Percentiles rank a stretch among this genome's conserved stretches.
phyloP scores from a whole-genome alignment of 1,284 basidiomycete species.

The Melampsora americana region DNA sequence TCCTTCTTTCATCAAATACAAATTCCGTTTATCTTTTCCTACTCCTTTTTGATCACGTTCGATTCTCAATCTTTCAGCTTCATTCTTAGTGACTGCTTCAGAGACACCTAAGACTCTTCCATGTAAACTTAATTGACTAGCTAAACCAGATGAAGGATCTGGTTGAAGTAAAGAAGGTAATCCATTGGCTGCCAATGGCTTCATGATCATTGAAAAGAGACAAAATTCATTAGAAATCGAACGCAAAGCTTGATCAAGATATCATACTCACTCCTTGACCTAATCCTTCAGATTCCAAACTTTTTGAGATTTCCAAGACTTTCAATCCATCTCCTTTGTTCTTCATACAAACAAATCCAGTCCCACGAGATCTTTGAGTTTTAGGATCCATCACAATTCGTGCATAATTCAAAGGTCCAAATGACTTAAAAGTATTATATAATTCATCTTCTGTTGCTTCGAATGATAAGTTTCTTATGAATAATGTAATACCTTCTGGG shows the following conservation, averaged over 20 bases:
- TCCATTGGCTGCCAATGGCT: constrained; percentile 40
- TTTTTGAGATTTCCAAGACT: constrained; percentile 53
- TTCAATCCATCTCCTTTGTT: too few relatives aligned
- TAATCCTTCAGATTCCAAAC: constrained; percentile 58
- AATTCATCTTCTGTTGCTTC: constrained; percentile 86
- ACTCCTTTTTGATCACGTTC: constrained; percentile 72
- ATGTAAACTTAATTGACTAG: constrained; percentile 78
- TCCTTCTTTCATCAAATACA: constrained; percentile 93
- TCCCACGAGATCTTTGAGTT: constrained; percentile 83
- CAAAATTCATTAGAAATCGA: too few relatives aligned
- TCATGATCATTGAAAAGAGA: constrained; percentile 18
- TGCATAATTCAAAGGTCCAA: constrained; percentile 89
- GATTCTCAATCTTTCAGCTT: constrained; percentile 80
- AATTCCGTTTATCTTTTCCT: constrained; percentile 91
- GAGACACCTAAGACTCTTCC: constrained; percentile 88
- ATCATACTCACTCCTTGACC: too few relatives aligned
- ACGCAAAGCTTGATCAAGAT: too few relatives aligned
- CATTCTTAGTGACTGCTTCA: constrained; percentile 84
- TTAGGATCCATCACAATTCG: constrained; percentile 81
- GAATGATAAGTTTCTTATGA: constrained; percentile 91
- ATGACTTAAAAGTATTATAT: constrained; percentile 77
- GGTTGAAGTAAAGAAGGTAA: constrained; percentile 82
- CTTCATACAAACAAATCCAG: constrained; percentile 58
- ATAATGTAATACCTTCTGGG: constrained; percentile 75
- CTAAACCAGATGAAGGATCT: constrained; percentile 85